Evolutionary conservation across 805 yeast genomes (phyloP).

Genomic region (Cyberlindnera japonica): DNA sequence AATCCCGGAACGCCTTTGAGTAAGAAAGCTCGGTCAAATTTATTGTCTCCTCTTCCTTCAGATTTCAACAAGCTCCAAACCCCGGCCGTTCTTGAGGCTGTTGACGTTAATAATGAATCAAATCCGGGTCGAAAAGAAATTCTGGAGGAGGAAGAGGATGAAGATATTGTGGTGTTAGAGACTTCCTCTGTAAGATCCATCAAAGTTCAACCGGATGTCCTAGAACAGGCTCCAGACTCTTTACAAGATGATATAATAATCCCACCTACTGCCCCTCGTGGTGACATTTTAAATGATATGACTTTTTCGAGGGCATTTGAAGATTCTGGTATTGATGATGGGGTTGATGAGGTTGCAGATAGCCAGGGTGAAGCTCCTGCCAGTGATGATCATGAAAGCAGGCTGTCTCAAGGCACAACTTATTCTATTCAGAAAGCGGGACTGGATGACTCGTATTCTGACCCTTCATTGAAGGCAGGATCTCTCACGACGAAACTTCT

Average conservation of each 20-base stretch:
- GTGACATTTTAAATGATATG: conserved; percentile 1
- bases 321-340: conserved; percentile 13
- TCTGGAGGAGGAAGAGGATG: conserved; percentile 5
- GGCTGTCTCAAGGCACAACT: conserved; percentile 7
- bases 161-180: conserved; percentile 1
- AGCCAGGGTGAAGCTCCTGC: conserved; percentile 10
- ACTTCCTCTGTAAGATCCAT: background rate
- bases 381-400: conserved; percentile 12
- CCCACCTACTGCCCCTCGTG: background rate
- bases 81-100: background rate
- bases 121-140: conserved; percentile 1
- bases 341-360: conserved; percentile 5
- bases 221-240: conserved; percentile 1
- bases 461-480: background rate
- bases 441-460: background rate
- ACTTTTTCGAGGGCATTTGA: conserved; percentile 12
- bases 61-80: too few relatives aligned
- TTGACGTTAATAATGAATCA: conserved; percentile 3
- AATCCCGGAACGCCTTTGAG: background rate
- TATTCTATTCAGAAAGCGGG: background rate
- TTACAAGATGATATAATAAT: background rate
- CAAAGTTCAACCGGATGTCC: background rate
- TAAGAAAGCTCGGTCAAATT: background rate
- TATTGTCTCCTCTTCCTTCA: background rate
- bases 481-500: conserved; percentile 6